These are phyloP conservation scores for Ambrosia artemisiifolia DNA, from an alignment of 129 eudicot genomes.

Conservation along the genomic window DNA sequence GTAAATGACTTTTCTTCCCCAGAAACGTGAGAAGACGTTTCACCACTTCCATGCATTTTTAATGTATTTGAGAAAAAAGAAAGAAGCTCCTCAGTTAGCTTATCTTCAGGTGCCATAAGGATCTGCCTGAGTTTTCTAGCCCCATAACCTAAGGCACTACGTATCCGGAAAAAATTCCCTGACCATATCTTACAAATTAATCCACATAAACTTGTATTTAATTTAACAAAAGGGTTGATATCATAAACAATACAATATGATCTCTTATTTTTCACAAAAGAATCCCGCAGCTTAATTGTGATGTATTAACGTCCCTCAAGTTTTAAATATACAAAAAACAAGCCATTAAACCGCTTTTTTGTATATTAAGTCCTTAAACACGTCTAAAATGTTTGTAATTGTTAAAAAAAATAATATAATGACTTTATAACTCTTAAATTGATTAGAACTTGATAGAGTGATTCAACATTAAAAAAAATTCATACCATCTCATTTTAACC, in stretches of 20 bases:
- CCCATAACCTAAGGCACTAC: slow-evolving; percentile 83
- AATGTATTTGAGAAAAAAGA: slow-evolving; percentile 69
- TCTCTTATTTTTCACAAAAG: no score
- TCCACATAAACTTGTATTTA: neutral
- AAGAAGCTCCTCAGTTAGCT: slow-evolving; percentile 51
- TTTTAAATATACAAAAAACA: no score
- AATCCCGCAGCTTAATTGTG: no score
- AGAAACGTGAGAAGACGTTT: slow-evolving; percentile 16
- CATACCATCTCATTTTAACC: no score
- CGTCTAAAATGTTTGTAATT: no score
- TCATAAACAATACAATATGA: neutral
- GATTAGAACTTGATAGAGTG: no score
- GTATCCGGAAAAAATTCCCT: slow-evolving; percentile 88
- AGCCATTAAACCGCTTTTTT: no score
- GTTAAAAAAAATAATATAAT: no score
- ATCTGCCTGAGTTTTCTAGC: slow-evolving; percentile 70
- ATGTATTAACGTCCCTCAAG: no score
- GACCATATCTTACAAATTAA: slow-evolving; percentile 1
- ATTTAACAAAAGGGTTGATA: neutral
- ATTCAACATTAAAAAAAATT: no score
- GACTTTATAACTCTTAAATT: no score
- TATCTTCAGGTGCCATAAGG: slow-evolving; percentile 50
- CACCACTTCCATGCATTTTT: slow-evolving; percentile 61
- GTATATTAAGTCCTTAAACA: no score
- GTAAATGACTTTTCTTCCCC: slow-evolving; percentile 21